Conservation (phyloP, 1,139 yeast species). For the Pichia cactophila region DNA sequence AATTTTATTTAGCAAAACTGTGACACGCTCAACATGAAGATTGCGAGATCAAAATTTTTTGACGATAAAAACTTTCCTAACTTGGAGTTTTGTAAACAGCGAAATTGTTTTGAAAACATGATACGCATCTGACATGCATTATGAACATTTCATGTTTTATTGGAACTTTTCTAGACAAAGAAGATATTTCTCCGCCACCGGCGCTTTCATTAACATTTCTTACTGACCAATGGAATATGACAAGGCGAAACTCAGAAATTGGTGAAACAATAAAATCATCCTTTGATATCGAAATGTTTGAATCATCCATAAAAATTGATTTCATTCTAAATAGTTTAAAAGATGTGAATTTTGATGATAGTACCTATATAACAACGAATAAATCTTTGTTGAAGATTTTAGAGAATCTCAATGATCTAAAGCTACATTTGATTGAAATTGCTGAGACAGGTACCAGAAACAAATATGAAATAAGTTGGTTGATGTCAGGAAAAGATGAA, state of each 20-base stretch:
- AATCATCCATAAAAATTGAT: neutral
- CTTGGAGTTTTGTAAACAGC: neutral
- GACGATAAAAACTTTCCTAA: neutral
- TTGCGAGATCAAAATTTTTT: no score
- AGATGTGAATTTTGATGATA: neutral
- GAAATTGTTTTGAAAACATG: neutral
- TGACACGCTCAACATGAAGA: no score
- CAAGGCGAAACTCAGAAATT: neutral
- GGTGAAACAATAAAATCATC: neutral
- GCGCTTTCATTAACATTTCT: no score
- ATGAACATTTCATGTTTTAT: neutral
- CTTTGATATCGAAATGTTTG: conserved; percentile 1
- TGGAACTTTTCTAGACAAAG: no score
- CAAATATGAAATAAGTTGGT: conserved; percentile 29
- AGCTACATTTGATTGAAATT: neutral
- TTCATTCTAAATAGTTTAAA: neutral
- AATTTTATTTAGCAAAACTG: no score
- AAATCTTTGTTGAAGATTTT: neutral
- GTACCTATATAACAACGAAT: neutral
- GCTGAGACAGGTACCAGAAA: conserved; percentile 3
- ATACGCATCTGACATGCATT: neutral
- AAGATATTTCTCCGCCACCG: no score
- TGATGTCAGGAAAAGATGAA: conserved; percentile 40
- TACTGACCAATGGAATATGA: neutral
- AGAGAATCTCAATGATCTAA: neutral